Evolutionary conservation across 2,329 filamentous ascomycete species (phyloP), one percentile per base, ranked within the genome.

Genomic region (Pseudogymnoascus sp.): DNA sequence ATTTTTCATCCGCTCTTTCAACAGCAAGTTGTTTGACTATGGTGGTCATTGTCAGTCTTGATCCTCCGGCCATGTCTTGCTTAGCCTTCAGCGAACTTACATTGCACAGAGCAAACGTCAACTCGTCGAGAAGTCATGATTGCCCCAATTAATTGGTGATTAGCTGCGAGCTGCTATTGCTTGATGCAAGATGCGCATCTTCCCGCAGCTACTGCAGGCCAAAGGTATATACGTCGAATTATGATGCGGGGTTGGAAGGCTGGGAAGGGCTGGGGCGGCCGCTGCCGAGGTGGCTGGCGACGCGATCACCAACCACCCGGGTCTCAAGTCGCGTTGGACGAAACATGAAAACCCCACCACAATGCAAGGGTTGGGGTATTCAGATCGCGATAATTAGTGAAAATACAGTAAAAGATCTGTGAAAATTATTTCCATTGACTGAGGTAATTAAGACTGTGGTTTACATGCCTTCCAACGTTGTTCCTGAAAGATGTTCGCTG

Each of bases 221-320:
- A 54, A n/a, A 54, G 47, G 47, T 54, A 54, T 54, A 54, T 54
- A 54, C 47, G 47, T 54, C 47, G 16, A 54, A 54, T 54, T 54
- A 54, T 54, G 47, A 54, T 20, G 47, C 28, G 9, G 28, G 14
- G 47, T 50, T 30, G 47, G 47, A 54, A 33, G 47, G 47, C 47
- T 54, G 47, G 47, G 47, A 41, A 50, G 47, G 47, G 47, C 47
- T 54, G 47, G 47, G 47, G 47, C 47, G 16, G 28, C 47, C 47
- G 47, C 47, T 54, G 16, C 28, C 47, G 47, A 54, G 47, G 47
- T 54, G 47, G 47, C 47, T 54, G 47, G 47, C 47, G 47, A 54
- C 47, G 47, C 47, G 47, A 54, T 8, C 9, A 54, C 47, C 47
- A 54, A 54, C 47, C 47, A 54, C 47, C 47, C 28, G 33, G 16